Percentiles rank a stretch among this genome's conserved stretches.
phyloP scores from a whole-genome alignment of 108 stramenopile genomes.

The Nitzschia inconspicua region DNA sequence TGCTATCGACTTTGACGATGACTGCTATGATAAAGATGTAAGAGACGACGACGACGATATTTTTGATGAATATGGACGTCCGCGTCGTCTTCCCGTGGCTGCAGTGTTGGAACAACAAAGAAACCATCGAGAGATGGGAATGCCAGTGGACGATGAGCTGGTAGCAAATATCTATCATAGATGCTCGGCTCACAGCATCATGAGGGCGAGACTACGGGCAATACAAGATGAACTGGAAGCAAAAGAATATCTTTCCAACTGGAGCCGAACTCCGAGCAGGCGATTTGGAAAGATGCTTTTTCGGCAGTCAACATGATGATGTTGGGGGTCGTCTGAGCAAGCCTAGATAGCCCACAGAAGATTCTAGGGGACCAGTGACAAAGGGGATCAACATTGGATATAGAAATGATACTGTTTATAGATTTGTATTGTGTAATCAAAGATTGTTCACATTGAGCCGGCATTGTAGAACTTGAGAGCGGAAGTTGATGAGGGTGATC shows the following conservation, averaged over 20 bases:
- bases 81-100: slow-evolving; percentile 5
- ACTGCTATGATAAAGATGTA: neutral
- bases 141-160: neutral
- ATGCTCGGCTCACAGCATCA: slow-evolving; percentile 18
- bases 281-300: too few relatives aligned
- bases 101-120: slow-evolving; percentile 22
- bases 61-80: neutral
- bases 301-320: too few relatives aligned
- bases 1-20: neutral
- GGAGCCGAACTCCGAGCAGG: too few relatives aligned
- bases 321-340: too few relatives aligned
- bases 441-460: too few relatives aligned
- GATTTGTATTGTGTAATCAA: too few relatives aligned
- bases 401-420: too few relatives aligned
- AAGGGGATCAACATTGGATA: too few relatives aligned
- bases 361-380: too few relatives aligned
- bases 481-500: too few relatives aligned
- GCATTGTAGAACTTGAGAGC: too few relatives aligned
- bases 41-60: neutral
- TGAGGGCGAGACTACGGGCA: slow-evolving; percentile 25
- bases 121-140: slow-evolving; percentile 18
- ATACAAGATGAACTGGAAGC: slow-evolving; percentile 23
- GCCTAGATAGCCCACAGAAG: too few relatives aligned
- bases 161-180: slow-evolving; percentile 25
- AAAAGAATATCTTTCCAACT: slow-evolving; percentile 3